A percentile compares a stretch with the other conserved stretches of the same genome.
phyloP scores from a whole-genome alignment of 2,329 filamentous ascomycete genomes.

The Helotiales sp. region DNA sequence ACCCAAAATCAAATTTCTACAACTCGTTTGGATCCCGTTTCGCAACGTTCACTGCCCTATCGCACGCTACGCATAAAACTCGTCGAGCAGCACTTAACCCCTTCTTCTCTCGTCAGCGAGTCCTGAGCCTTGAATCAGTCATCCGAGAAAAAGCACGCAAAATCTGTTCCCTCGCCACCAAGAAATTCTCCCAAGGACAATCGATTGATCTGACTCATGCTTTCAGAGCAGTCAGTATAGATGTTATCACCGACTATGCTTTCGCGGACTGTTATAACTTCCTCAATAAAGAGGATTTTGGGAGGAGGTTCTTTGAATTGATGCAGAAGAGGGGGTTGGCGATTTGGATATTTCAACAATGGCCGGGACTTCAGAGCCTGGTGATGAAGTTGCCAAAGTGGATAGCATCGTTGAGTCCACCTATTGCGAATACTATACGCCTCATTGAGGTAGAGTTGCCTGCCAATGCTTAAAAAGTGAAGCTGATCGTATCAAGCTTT shows the following conservation, averaged over 20 bases:
- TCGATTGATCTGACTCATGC: slow-evolving; percentile 31
- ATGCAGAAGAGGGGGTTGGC: slow-evolving; percentile 25
- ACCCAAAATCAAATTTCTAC: slow-evolving; percentile 26
- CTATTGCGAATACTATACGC: slow-evolving; percentile 22
- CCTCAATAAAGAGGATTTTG: slow-evolving; percentile 31
- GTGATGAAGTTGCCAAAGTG: slow-evolving; percentile 27
- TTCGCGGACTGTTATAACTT: slow-evolving; percentile 34
- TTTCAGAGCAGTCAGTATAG: slow-evolving; percentile 32
- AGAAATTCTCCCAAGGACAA: slow-evolving; percentile 14
- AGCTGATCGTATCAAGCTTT: slow-evolving; percentile 15
- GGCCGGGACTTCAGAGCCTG: slow-evolving; percentile 19
- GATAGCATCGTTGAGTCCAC: slow-evolving; percentile 25
- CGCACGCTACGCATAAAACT: slow-evolving; percentile 5
- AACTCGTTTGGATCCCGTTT: slow-evolving; percentile 9
- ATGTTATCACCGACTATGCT: slow-evolving; percentile 36
- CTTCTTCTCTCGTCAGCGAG: slow-evolving; percentile 33
- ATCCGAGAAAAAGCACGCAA: slow-evolving; percentile 30
- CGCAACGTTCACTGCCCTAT: slow-evolving; percentile 4
- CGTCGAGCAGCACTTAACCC: slow-evolving; percentile 26
- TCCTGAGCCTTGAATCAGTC: slow-evolving; percentile 31
- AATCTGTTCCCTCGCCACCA: slow-evolving; percentile 15
- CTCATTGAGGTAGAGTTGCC: slow-evolving; percentile 15
- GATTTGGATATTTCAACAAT: slow-evolving; percentile 26
- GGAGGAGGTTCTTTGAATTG: slow-evolving; percentile 31
- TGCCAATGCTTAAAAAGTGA: not conserved